Evolutionary conservation across 352 stramenopile genomes (phyloP).

Genomic region (Pythium dissimile): DNA sequence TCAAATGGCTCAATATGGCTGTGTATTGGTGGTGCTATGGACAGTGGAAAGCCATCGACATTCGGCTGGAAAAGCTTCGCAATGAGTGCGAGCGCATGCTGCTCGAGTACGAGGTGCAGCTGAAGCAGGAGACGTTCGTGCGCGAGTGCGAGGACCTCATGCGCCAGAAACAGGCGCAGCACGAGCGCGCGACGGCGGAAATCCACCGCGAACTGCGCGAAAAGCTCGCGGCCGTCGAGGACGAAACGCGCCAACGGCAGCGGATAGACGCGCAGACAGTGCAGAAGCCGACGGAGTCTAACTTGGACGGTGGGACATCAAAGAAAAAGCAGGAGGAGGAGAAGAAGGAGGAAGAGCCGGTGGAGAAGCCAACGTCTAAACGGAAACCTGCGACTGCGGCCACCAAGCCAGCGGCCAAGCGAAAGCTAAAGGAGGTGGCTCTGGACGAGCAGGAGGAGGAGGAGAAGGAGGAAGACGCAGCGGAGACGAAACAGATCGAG

Average conservation of each 20-base stretch:
- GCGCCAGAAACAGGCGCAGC: slow-evolving; percentile 18
- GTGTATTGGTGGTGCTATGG: not conserved
- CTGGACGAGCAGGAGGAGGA: not conserved
- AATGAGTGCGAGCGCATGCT: slow-evolving; percentile 55
- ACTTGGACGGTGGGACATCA: not conserved
- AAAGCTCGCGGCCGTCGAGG: slow-evolving; percentile 5
- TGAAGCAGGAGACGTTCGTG: slow-evolving; percentile 40
- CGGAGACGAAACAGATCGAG: not conserved
- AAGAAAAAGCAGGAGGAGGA: slow-evolving; percentile 1
- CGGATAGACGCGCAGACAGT: not conserved
- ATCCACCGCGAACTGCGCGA: slow-evolving; percentile 3
- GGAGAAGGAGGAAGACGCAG: not conserved
- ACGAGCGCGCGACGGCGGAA: slow-evolving; percentile 11
- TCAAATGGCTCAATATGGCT: not conserved
- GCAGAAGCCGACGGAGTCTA: not conserved
- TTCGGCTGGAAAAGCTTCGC: slow-evolving; percentile 45
- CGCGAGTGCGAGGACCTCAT: slow-evolving; percentile 36
- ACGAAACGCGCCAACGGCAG: not conserved
- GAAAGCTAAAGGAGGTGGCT: slow-evolving; percentile 9
- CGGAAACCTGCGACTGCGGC: not conserved
- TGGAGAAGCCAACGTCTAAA: slow-evolving; percentile 1
- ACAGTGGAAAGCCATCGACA: slow-evolving; percentile 64
- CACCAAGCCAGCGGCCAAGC: slow-evolving; percentile 17
- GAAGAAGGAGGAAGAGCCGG: slow-evolving; percentile 3
- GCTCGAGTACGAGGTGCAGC: slow-evolving; percentile 47